A percentile compares a stretch with the other conserved stretches of the same genome.
Evolutionary conservation across 179 eudicot species (phyloP).

Genomic region (Drosera spatulata): DNA sequence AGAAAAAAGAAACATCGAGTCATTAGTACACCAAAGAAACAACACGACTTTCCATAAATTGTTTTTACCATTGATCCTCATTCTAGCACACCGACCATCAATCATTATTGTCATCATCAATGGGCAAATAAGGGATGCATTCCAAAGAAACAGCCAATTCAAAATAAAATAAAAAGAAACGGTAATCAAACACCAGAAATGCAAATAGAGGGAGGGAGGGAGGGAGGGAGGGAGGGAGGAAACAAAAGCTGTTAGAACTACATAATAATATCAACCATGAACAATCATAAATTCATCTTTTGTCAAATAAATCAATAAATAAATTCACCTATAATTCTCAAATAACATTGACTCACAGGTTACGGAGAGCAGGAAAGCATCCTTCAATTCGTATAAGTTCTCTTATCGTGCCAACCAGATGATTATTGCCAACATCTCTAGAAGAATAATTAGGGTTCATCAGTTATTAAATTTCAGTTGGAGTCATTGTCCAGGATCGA

Average conservation of each 20-base stretch:
- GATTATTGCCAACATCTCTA: slow-evolving; percentile 95
- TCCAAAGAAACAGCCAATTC: neutral
- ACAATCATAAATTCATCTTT: too few relatives aligned
- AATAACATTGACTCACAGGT: slow-evolving; percentile 45
- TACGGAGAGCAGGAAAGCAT: slow-evolving; percentile 91
- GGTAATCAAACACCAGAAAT: slow-evolving; percentile 14
- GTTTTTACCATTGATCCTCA: too few relatives aligned
- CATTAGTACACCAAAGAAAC: too few relatives aligned
- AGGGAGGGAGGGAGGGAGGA: slow-evolving; percentile 4
- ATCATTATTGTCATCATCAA: too few relatives aligned
- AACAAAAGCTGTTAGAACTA: too few relatives aligned
- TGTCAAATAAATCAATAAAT: neutral
- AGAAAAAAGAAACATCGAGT: too few relatives aligned
- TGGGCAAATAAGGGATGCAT: neutral
- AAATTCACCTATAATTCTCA: neutral
- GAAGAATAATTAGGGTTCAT: slow-evolving; percentile 8
- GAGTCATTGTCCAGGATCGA: neutral
- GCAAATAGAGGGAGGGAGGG: slow-evolving; percentile 12
- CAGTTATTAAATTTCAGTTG: neutral
- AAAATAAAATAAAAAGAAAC: neutral
- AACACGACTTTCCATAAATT: too few relatives aligned
- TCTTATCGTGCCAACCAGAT: slow-evolving; percentile 91
- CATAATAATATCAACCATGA: too few relatives aligned
- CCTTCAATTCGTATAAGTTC: slow-evolving; percentile 96
- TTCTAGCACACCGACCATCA: too few relatives aligned